Base-by-base conservation (phyloP, 306 rosid genomes). In the Citrullus colocynthis region DNA sequence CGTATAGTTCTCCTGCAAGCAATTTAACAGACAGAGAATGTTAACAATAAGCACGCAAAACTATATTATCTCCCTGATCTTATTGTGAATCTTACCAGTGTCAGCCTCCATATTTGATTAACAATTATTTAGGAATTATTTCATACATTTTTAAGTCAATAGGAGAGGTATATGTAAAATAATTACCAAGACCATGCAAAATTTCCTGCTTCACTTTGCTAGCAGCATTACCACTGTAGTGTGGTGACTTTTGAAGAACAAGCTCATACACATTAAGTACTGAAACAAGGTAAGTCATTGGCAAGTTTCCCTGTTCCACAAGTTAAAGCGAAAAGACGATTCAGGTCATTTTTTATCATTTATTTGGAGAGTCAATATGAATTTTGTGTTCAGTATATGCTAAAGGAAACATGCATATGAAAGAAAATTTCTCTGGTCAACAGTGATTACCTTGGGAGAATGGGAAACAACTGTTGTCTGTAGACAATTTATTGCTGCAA, bases 181-280 rank as follows among this genome's bases (percentile, higher is more conserved):
- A 70, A 90, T 94, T 94, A 94, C 98, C 98, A 65, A 94, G 95
- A 83, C 91, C 88, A 30, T 90, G 96, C 86, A 94, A 74, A 86
- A 94, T 89, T 91, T 92, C 97, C 90, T 90, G 97, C 89, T 86
- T 90, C 89, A 94, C 93, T 88, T 94, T 92, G 87, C 85, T 82
- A 72, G 88, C 88, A 72, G 93, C 83, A 86, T 79, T 85, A 21
- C 86, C 86, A 83, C 74, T 72, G 85, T 88, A 88, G 86, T 84
- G 89, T 71, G 90, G 82, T 74, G 96, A 82, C 67, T 82, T 92
- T 79, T 85, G 91, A 88, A 94, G 84, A 83, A 89, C 91, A 77
- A 82, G 88, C 90, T 92, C 97, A 4, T 88, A 94, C 64, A 85
- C 87, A 89, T 88, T 88, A 81, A 94, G 88, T 49, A 92, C 93